phyloP scores from a whole-genome alignment of 352 stramenopile species.

The Aphanomyces astaci region DNA sequence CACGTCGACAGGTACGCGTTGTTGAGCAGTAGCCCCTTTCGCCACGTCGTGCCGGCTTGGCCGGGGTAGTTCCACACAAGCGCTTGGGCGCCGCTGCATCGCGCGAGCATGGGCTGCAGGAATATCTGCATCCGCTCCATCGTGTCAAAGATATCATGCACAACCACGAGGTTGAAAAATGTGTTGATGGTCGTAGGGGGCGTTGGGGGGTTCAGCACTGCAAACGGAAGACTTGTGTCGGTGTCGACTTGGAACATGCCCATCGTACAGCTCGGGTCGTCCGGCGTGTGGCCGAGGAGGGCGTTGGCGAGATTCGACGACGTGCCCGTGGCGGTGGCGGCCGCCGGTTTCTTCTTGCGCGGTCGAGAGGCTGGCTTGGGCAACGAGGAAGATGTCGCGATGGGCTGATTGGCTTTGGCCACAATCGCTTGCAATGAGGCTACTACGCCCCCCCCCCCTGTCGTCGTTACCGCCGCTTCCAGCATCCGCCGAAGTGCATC shows the following conservation, averaged over 20 bases:
- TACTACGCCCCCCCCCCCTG: slow-evolving; percentile 27
- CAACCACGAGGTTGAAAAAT: slow-evolving; percentile 92
- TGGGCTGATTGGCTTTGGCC: slow-evolving; percentile 30
- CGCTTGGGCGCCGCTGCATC: slow-evolving; percentile 83
- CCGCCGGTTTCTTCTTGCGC: neutral
- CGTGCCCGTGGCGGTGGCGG: slow-evolving; percentile 35
- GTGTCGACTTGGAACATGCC: slow-evolving; percentile 87
- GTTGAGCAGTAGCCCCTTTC: slow-evolving; percentile 81
- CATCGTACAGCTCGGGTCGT: slow-evolving; percentile 38
- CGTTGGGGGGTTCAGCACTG: slow-evolving; percentile 60
- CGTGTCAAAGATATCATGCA: slow-evolving; percentile 94
- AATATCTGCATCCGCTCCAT: slow-evolving; percentile 92
- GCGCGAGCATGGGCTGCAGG: slow-evolving; percentile 76
- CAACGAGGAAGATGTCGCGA: slow-evolving; percentile 34
- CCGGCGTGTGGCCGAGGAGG: slow-evolving; percentile 40
- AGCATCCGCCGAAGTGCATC: slow-evolving; percentile 70
- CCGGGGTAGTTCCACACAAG: slow-evolving; percentile 96
- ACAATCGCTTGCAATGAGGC: slow-evolving; percentile 34
- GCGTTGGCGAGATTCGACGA: slow-evolving; percentile 24
- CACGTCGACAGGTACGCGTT: slow-evolving; percentile 88
- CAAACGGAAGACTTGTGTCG: slow-evolving; percentile 88
- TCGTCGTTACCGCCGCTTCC: slow-evolving; percentile 56
- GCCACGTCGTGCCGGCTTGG: slow-evolving; percentile 92
- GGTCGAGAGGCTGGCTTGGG: slow-evolving; percentile 26
- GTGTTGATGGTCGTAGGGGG: slow-evolving; percentile 31